Base-by-base conservation (phyloP, 331 rosid species). In the Rhamnella rubrinervis region DNA sequence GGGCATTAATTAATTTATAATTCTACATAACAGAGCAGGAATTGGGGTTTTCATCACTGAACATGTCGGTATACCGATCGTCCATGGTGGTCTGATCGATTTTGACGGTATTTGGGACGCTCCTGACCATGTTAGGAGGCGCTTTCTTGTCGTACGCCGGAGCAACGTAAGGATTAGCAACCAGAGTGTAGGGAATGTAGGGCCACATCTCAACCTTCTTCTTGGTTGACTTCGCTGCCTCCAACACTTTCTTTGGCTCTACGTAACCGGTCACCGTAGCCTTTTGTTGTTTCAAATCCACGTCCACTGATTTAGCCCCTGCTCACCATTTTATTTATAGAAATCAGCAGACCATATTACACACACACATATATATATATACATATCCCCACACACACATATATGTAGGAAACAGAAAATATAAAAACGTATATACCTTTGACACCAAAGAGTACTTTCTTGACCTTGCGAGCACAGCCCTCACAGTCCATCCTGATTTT, bases 171-270 rank as follows among this genome's bases (percentile, higher is more conserved):
- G 98, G 98, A 63, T 90, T 66, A 37, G 97, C 88, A 75, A 87
- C 96, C 83, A 83, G 68, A 19, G 71, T 74, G 80, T 85, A 89
- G 1, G 97, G 97, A 28, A 93, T 96, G 68, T 93, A 93, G 4
- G 98, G 98, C 98, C 98, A 93, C 37, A 89, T 49, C 71, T 93
- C 98, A 7, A 87, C 97, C 84, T 93, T 93, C 85, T 93, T 93
- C 88, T 84, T 93, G 0, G 98, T 93, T 8, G 95, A 78, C 70
- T 88, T 82, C 28, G 98, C 98, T 21, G 98, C 98, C 66, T 90
- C 82, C 82, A 93, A 70, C 80, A 93, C 98, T 64, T 93, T 93
- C 92, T 91, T 93, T 20, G 97, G 35, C n/a, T 93, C 98, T 17
- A 93, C 92, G 49, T 78, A 88, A 0, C 98, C 98, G 0, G 88